Conservation (phyloP, 495 filamentous ascomycete genomes). For the Hypoxylon lenormandii region DNA sequence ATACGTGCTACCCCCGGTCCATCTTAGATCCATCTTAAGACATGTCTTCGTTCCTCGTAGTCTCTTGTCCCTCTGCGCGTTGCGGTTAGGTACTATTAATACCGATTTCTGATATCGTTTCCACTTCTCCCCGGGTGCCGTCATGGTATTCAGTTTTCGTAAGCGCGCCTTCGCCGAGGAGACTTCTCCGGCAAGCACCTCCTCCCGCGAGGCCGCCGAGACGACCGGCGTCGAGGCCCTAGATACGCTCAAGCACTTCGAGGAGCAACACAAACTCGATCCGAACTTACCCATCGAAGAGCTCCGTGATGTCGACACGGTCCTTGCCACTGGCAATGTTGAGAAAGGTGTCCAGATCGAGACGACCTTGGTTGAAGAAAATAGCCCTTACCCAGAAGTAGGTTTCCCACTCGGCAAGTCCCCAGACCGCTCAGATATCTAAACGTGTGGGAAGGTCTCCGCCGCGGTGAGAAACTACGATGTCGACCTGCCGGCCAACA, state of each 20-base stretch:
- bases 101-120: slow-evolving; percentile 9
- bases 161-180: slow-evolving; percentile 43
- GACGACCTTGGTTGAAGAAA: slow-evolving; percentile 69
- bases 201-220: slow-evolving; percentile 38
- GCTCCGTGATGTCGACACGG: slow-evolving; percentile 69
- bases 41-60: not conserved
- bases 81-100: slow-evolving; percentile 16
- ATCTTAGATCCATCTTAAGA: slow-evolving; percentile 3
- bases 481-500: slow-evolving; percentile 75
- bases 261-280: slow-evolving; percentile 74
- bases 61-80: not conserved
- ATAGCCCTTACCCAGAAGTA: slow-evolving; percentile 78
- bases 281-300: slow-evolving; percentile 75
- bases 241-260: slow-evolving; percentile 60
- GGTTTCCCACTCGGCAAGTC: slow-evolving; percentile 42
- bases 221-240: slow-evolving; percentile 48
- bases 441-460: slow-evolving; percentile 62
- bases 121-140: not conserved
- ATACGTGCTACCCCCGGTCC: slow-evolving; percentile 15
- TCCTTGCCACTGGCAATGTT: slow-evolving; percentile 66
- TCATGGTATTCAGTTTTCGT: slow-evolving; percentile 48
- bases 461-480: slow-evolving; percentile 72
- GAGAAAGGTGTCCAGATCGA: slow-evolving; percentile 67
- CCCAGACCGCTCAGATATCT: slow-evolving; percentile 50
- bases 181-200: slow-evolving; percentile 39